Evolutionary conservation across 768 basidiomycete species (phyloP).

Genomic region (Mycena haematopus): DNA sequence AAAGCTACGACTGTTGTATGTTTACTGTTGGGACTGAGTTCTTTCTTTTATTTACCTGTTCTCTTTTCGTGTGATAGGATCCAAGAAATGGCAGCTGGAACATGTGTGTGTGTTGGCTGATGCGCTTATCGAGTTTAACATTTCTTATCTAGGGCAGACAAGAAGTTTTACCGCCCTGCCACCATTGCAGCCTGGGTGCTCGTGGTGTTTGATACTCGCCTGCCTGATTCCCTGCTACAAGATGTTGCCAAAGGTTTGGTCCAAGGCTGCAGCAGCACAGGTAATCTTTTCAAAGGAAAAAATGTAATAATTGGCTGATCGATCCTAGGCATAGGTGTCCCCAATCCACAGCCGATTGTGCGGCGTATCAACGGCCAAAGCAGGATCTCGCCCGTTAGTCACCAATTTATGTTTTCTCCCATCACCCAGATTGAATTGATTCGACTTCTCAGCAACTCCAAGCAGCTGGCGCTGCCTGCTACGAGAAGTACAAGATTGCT

Average conservation of each 20-base stretch:
- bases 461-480: conserved; percentile 53
- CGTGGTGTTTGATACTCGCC: conserved; percentile 68
- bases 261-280: conserved; percentile 57
- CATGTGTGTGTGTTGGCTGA: conserved; percentile 46
- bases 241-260: conserved; percentile 62
- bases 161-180: conserved; percentile 64
- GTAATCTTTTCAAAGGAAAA: conserved; percentile 47
- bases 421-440: too few species aligned
- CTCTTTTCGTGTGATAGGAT: conserved; percentile 39
- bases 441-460: conserved; percentile 50
- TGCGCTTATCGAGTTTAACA: conserved; percentile 22
- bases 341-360: conserved; percentile 51
- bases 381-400: conserved; percentile 51
- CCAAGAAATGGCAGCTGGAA: conserved; percentile 80
- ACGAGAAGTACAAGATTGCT: conserved; percentile 41
- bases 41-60: not conserved
- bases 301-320: not conserved
- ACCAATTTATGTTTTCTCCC: not conserved
- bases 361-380: conserved; percentile 64
- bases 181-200: conserved; percentile 66
- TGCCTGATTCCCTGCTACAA: conserved; percentile 49
- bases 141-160: conserved; percentile 62
- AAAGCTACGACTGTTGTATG: conserved; percentile 47
- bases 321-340: conserved; percentile 65
- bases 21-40: not conserved